phyloP scores from a whole-genome alignment of 495 filamentous ascomycete genomes.

The Collariella sp. region DNA sequence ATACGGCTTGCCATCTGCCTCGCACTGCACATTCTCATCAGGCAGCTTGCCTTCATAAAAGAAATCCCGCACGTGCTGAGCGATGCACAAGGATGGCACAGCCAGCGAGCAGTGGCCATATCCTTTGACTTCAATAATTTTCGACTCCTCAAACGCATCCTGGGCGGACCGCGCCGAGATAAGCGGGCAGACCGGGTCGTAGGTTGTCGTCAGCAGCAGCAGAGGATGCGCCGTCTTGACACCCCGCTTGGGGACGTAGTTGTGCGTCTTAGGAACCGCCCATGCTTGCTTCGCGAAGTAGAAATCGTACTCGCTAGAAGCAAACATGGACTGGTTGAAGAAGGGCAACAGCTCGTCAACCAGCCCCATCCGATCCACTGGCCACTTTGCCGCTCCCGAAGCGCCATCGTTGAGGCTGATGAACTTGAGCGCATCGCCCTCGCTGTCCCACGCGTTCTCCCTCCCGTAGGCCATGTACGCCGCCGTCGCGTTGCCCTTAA shows the following conservation, averaged over 20 bases:
- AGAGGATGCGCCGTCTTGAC: conserved; percentile 35
- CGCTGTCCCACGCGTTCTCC: conserved; percentile 4
- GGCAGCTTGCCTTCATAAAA: conserved; percentile 35
- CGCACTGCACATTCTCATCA: conserved; percentile 25
- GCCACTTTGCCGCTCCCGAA: conserved; percentile 25
- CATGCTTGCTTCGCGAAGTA: conserved; percentile 35
- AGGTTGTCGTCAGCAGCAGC: conserved; percentile 36
- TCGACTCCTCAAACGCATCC: conserved; percentile 31
- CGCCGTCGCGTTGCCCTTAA: conserved; percentile 36
- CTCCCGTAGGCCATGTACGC: conserved; percentile 30
- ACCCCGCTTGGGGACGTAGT: conserved; percentile 25
- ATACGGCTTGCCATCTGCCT: conserved; percentile 26
- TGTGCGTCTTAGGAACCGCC: conserved; percentile 32
- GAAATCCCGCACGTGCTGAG: conserved; percentile 29
- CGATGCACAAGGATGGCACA: conserved; percentile 32
- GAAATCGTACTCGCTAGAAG: conserved; percentile 9
- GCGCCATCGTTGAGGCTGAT: conserved; percentile 29
- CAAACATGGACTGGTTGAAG: conserved; percentile 25
- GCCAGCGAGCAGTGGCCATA: conserved; percentile 41
- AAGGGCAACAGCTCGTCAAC: conserved; percentile 23
- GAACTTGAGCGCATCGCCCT: conserved; percentile 15
- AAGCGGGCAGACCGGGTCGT: conserved; percentile 39
- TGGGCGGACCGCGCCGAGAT: conserved; percentile 32
- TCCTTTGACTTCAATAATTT: conserved; percentile 35
- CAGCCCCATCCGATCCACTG: conserved; percentile 11